Evolutionary conservation across 2,329 filamentous ascomycete genomes (phyloP), one percentile per base, ranked within the genome.

Genomic region (Fusarium vanettenii): DNA sequence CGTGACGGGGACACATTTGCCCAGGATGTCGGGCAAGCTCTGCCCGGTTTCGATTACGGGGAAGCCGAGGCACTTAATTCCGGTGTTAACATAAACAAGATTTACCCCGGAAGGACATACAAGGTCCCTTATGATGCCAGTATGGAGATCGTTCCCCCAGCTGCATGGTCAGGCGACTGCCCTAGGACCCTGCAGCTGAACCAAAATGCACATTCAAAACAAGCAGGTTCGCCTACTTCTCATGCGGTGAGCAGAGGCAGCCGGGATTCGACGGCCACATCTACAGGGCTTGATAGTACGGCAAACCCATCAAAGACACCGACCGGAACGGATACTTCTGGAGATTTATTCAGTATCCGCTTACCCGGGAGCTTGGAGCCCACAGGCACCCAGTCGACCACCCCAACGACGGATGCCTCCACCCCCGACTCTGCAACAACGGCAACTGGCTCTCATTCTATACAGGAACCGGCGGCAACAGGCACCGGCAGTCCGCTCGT

Each of bases 141-240:
- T 41, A 64, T 64, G 48, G 33, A 22, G 29, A 18, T 64, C 33
- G 48, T 55, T 55, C 60, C 60, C 37, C 33, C 60, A 29, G 60
- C 60, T 5, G 37, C 45, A 25, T 56, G 60, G 60, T 64, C 60
- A 29, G 45, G 31, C 22, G 33, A 55, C 25, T 64, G 60, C 4
- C 60, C 60, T n/a, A 64, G 22, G 39, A 64, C 33, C 22, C 41
- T 64, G 33, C 33, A 64, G 48, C 60, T 64, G 39, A 43, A 43
- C 31, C 18, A 41, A 29, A 14, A 35, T 39, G 31, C 33, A 5
- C 14, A 33, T 33, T 64, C 33, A 31, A 13, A 27, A 55, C 60
- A 50, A 14, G 39, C 39, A 43, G 39, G n/a, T 3, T 43, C 14
- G n/a, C n/a, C 39, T 20, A 43, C n/a, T 43, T 43, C 39, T 20